Evolutionary conservation across 148 eudicot species (phyloP).

Genomic region (Linanthus parryae): DNA sequence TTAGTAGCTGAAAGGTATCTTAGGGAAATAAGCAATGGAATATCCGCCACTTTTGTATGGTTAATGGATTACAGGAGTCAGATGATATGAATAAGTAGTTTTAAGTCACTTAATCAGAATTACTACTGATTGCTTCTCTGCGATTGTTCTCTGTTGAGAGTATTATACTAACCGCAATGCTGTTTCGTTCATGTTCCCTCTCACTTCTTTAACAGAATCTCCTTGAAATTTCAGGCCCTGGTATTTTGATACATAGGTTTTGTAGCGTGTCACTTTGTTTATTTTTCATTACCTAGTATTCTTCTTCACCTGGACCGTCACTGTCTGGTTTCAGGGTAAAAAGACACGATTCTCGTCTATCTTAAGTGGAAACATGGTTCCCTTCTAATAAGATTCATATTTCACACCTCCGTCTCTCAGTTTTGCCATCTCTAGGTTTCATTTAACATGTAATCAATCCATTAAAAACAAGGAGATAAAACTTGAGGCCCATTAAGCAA

Average conservation of each 20-base stretch:
- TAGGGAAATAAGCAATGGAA: too few species aligned
- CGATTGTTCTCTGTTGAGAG: too few species aligned
- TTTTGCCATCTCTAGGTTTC: slow-evolving; percentile 27
- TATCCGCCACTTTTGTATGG: too few species aligned
- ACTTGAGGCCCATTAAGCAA: slow-evolving; percentile 36
- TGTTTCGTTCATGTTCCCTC: not conserved
- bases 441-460: slow-evolving; percentile 11
- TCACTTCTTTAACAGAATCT: slow-evolving; percentile 10
- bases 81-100: too few species aligned
- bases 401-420: slow-evolving; percentile 5
- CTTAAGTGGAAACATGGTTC: slow-evolving; percentile 7
- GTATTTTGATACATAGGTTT: slow-evolving; percentile 84
- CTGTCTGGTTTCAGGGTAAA: slow-evolving; percentile 48
- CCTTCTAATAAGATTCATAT: slow-evolving; percentile 1
- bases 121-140: too few species aligned
- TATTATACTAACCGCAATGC: too few species aligned
- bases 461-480: too few species aligned
- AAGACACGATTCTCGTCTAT: too few species aligned
- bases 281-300: slow-evolving; percentile 70
- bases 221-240: slow-evolving; percentile 64
- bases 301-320: slow-evolving; percentile 43
- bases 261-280: slow-evolving; percentile 63
- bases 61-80: too few species aligned
- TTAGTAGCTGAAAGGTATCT: too few species aligned
- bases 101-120: too few species aligned